Conservation (phyloP, 2,329 filamentous ascomycete genomes). For the Drechslerella coelobrocha region DNA sequence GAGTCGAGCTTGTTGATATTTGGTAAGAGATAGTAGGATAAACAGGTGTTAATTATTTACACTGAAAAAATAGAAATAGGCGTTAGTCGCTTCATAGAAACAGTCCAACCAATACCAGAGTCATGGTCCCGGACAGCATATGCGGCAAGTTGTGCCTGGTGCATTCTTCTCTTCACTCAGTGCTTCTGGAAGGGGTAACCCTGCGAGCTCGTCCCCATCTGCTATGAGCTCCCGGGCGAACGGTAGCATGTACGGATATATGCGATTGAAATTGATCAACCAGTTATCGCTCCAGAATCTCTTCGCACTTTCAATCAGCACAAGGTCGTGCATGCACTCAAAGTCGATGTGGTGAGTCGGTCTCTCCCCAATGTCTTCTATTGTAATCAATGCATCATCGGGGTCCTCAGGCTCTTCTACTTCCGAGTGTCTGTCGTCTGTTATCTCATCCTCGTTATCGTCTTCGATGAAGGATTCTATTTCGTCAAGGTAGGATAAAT, state of each 20-base stretch:
- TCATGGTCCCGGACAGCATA: neutral
- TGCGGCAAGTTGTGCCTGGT: too few species aligned
- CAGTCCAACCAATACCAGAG: neutral
- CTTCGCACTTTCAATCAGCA: neutral
- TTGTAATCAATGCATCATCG: neutral
- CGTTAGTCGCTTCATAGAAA: too few species aligned
- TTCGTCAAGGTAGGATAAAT: neutral
- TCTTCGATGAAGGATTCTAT: neutral
- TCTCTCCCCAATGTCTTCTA: conserved; percentile 18
- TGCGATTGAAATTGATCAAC: neutral
- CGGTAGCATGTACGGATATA: neutral
- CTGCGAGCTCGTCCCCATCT: neutral
- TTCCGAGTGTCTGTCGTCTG: neutral
- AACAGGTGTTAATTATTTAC: conserved; percentile 18
- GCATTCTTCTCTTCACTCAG: neutral
- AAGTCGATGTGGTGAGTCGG: conserved; percentile 14
- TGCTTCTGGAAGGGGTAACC: conserved; percentile 7
- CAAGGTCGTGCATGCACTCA: conserved; percentile 9
- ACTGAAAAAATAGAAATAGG: conserved; percentile 11
- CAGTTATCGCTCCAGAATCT: too few species aligned
- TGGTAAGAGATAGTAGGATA: conserved; percentile 15
- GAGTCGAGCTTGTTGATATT: conserved; percentile 26
- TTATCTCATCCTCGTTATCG: neutral
- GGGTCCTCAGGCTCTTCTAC: neutral
- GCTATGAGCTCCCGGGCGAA: neutral